phyloP scores from a whole-genome alignment of 305 asterid species.

The Solanum aculeatissimum region DNA sequence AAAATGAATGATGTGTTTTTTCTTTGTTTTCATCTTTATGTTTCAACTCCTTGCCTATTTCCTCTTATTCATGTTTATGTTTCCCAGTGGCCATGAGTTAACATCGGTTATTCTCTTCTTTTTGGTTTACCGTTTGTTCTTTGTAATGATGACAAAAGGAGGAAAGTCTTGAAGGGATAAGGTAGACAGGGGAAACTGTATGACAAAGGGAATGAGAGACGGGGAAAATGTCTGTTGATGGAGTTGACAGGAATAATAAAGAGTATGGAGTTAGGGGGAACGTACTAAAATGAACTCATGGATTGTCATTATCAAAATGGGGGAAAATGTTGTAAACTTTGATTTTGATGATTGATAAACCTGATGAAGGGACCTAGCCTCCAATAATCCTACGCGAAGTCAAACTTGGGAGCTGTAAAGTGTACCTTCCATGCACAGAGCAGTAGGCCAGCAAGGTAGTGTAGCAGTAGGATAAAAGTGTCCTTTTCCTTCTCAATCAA shows the following conservation, averaged over 20 bases:
- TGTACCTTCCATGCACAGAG: not conserved
- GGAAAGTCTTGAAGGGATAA: not conserved
- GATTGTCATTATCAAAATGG: not conserved
- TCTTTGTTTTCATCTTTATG: not conserved
- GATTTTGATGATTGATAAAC: no score
- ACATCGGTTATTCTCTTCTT: not conserved
- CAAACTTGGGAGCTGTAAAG: not conserved
- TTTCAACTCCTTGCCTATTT: not conserved
- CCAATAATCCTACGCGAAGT: not conserved
- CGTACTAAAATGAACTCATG: not conserved
- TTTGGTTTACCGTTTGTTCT: not conserved
- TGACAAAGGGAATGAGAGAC: no score
- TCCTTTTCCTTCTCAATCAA: not conserved
- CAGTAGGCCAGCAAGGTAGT: not conserved
- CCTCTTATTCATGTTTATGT: not conserved
- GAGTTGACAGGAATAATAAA: not conserved
- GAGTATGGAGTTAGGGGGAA: not conserved
- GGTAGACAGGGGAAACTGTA: no score
- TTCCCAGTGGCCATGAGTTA: not conserved
- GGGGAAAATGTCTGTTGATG: not conserved
- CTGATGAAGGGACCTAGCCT: not conserved
- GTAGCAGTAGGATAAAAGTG: not conserved
- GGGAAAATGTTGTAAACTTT: not conserved
- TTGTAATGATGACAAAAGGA: not conserved
- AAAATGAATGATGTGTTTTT: not conserved